These are phyloP conservation scores for Calocybe gangraenosa DNA, from an alignment of 768 basidiomycete species.

Conservation along the genomic window DNA sequence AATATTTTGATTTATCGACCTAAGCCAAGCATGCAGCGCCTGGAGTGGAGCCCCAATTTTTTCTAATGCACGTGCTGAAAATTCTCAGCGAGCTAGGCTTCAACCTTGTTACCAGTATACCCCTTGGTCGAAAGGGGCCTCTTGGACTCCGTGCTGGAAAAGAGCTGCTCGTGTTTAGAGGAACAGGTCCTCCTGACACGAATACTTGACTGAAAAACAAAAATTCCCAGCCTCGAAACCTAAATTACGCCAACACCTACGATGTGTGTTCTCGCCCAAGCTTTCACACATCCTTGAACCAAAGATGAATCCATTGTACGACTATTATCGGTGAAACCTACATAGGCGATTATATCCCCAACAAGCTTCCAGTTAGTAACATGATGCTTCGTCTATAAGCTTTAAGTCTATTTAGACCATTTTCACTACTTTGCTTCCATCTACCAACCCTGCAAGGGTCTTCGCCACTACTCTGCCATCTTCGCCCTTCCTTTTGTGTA, in stretches of 20 bases:
- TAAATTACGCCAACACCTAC: no score
- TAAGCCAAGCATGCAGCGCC: conserved; percentile 23
- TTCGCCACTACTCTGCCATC: conserved; percentile 62
- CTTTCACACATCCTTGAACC: not conserved
- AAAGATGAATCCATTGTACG: no score
- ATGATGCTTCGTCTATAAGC: no score
- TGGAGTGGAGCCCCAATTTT: conserved; percentile 47
- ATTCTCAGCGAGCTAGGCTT: conserved; percentile 54
- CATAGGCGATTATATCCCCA: no score
- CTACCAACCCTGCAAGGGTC: conserved; percentile 59
- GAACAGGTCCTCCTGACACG: conserved; percentile 21
- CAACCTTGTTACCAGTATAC: conserved; percentile 63
- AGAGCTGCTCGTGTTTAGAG: conserved; percentile 66
- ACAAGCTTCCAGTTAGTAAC: no score
- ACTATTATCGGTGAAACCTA: no score
- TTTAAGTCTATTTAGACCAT: conserved; percentile 24
- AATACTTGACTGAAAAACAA: conserved; percentile 1
- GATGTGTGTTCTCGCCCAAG: not conserved
- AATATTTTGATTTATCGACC: not conserved
- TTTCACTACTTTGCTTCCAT: conserved; percentile 67
- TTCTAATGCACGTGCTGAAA: conserved; percentile 60
- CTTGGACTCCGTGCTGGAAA: conserved; percentile 40
- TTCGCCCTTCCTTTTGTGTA: conserved; percentile 54
- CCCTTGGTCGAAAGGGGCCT: conserved; percentile 46
- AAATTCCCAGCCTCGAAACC: no score